These are phyloP conservation scores for Helotiales sp. DNA, from an alignment of 2,329 filamentous ascomycete species.

Conservation along the genomic window DNA sequence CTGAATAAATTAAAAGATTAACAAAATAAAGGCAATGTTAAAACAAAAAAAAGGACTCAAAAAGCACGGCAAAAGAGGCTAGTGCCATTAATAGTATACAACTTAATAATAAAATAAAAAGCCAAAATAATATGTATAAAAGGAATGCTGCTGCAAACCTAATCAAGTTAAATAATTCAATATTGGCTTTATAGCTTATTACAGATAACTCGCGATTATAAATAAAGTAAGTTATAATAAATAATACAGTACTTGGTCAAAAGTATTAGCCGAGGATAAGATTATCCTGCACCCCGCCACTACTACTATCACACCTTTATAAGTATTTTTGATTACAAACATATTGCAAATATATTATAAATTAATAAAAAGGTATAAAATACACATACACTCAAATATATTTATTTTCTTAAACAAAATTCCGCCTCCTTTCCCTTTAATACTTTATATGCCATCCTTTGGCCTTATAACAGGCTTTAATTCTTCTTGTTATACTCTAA, in stretches of 20 bases:
- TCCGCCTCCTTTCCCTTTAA: no score
- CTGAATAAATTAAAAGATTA: not conserved
- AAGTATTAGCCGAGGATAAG: no score
- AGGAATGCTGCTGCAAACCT: not conserved
- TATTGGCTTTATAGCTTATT: not conserved
- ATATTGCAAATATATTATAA: no score
- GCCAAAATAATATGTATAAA: not conserved
- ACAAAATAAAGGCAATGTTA: not conserved
- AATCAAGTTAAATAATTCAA: not conserved
- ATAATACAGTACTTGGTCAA: no score
- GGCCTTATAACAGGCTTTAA: not conserved
- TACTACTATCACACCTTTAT: no score
- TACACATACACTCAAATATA: no score
- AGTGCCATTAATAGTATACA: not conserved
- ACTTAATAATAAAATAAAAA: not conserved
- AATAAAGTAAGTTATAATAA: not conserved
- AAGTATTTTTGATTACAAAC: no score
- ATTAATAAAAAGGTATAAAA: no score
- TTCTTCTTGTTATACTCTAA: not conserved
- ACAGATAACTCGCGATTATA: not conserved
- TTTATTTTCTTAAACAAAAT: no score
- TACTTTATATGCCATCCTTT: constrained; percentile 14
- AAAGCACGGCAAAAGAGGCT: not conserved
- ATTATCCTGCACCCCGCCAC: no score
- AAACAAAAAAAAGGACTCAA: not conserved